Evolutionary conservation across 2,329 filamentous ascomycete species (phyloP).

Genomic region (Cladophialophora exuberans): DNA sequence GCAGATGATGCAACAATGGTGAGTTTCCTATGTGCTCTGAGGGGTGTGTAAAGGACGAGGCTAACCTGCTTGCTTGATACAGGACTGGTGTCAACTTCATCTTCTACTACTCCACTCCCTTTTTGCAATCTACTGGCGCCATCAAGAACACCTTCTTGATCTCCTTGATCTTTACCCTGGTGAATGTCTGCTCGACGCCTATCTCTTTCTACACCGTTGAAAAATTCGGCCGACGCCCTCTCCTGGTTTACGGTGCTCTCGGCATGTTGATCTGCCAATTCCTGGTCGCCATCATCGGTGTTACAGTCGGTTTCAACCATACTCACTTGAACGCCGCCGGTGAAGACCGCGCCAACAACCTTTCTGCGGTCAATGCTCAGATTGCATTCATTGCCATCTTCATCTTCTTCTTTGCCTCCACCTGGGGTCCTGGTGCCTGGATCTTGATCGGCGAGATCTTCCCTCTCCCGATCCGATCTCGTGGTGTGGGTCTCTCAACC

Average conservation of each 20-base stretch:
- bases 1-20: slow-evolving; percentile 77
- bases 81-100: slow-evolving; percentile 88
- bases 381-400: slow-evolving; percentile 90
- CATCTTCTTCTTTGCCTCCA: slow-evolving; percentile 90
- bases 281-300: slow-evolving; percentile 70
- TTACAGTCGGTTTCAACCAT: slow-evolving; percentile 32
- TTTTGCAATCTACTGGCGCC: slow-evolving; percentile 77
- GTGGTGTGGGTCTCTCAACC: slow-evolving; percentile 83
- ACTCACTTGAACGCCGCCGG: slow-evolving; percentile 60
- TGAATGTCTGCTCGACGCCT: slow-evolving; percentile 85
- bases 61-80: slow-evolving; percentile 74
- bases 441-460: slow-evolving; percentile 85
- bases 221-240: slow-evolving; percentile 74
- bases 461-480: slow-evolving; percentile 84
- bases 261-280: slow-evolving; percentile 89
- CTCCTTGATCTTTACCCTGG: slow-evolving; percentile 80
- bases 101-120: slow-evolving; percentile 81
- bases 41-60: slow-evolving; percentile 41
- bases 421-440: slow-evolving; percentile 78
- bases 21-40: background rate
- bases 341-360: slow-evolving; percentile 59
- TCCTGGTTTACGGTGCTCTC: slow-evolving; percentile 76
- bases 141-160: slow-evolving; percentile 81
- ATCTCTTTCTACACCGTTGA: slow-evolving; percentile 88
- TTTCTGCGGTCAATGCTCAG: slow-evolving; percentile 60